Evolutionary conservation across 768 basidiomycete species (phyloP), one percentile per base, ranked within the genome.

Genomic region (Mycena rebaudengoi): DNA sequence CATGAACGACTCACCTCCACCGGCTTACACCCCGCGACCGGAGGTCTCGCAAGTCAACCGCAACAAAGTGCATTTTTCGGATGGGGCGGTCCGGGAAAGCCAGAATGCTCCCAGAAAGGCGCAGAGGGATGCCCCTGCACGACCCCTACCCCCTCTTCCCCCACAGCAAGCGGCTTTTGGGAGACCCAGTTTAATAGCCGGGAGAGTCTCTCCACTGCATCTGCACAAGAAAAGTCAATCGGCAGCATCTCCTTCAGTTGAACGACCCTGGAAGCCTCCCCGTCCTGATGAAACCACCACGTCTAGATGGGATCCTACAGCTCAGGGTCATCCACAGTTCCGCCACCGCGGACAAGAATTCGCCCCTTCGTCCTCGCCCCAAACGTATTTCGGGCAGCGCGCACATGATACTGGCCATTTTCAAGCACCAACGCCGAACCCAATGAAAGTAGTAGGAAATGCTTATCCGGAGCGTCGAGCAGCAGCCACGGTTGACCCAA

Each of bases 1-100:
- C 48, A 68, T 68, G 66, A 55, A 61, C 41, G 53, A 67, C 29
- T 55, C 62, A 11, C 66, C 66, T 49, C 66, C 66, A 2, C 66
- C 66, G 6, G 66, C 66, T 5, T 68, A 68, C 59, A 60, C 40
- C 20, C 50, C 46, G 25, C 49, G 55, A 26, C 60, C 52, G 21
- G 18, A 26, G 16, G 48, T 43, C 30, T n/a, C n/a, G n/a, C n/a
- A n/a, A n/a, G 28, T 39, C 35, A 11, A 21, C 49, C 23, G 20
- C 23, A 21, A 20, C 63, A 32, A n/a, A n/a, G 29, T n/a, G 35
- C 20, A 51, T 58, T 35, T 49, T 62, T 25, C 30, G 7, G 16
- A 46, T 37, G 25, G 51, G 49, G 14, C 29, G 18, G n/a, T n/a
- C n/a, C n/a, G n/a, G n/a, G 39, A 49, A 26, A 18, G 43, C 40